Evolutionary conservation across 2,329 filamentous ascomycete species (phyloP), one percentile per base, ranked within the genome.

Genomic region (Calonectria fujianensis): DNA sequence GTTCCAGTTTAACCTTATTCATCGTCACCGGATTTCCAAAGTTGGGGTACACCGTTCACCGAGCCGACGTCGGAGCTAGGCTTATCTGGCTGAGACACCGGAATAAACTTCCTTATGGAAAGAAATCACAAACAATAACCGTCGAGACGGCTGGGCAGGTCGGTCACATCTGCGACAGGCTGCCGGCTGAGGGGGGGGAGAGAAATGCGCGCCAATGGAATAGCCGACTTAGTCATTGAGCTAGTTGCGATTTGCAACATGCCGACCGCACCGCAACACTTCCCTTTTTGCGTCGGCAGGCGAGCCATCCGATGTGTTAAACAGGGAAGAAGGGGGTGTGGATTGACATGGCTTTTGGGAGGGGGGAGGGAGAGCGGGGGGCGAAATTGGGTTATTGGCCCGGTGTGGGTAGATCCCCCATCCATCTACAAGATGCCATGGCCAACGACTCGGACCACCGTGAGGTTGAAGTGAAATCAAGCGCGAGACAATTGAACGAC

Each of bases 131-230:
- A 39, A 63, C 20, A 52, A 48, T 61, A 71, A 68, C 45, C 45
- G 57, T 51, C 50, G 18, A 54, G 41, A 31, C 45, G 70, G 41
- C 64, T 51, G 32, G 32, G 54, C 37, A 51, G 24, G 61, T 69
- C 70, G 71, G 74, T 71, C 70, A 66, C 75, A 69, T 68, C 59
- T 78, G 73, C 72, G 73, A 74, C 73, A 74, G 61, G 61, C 51
- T 74, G 67, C 71, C 61, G 75, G 65, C 41, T 57, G 74, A 70
- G 71, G 74, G 52, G 41, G 48, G 50, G 72, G 31, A 69, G 51
- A 51, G 69, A 78, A 81, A 80, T 81, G 80, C 80, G 80, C 80
- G 69, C 80, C 80, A 81, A 81, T 81, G 70, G 75, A 78, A 76
- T 72, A 74, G 75, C 63, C 64, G 74, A 51, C 50, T 74, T 81